Percentiles rank a stretch among this genome's conserved stretches.
These are phyloP conservation scores for Pseudogymnoascus sp. DNA, from an alignment of 2,329 filamentous ascomycete species.

Conservation along the genomic window DNA sequence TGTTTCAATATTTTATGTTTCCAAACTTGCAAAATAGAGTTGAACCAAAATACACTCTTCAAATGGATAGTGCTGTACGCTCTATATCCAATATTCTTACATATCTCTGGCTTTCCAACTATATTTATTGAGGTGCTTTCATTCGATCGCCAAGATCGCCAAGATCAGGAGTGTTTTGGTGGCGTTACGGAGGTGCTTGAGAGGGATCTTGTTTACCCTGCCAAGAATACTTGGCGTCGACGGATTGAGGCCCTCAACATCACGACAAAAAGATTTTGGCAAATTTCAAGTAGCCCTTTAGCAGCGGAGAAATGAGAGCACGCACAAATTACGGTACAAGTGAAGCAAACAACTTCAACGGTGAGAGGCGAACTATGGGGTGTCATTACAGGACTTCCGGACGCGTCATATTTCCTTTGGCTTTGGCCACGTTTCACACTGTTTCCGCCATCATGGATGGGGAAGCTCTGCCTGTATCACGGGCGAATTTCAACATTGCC, in stretches of 20 bases:
- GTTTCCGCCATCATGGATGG: not conserved
- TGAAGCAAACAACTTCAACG: not conserved
- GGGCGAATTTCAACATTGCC: not conserved
- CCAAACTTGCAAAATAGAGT: not conserved
- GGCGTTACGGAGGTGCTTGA: not conserved
- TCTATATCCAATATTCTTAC: not conserved
- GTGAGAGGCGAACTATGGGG: not conserved
- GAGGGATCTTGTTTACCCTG: not conserved
- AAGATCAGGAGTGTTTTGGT: slow-evolving; percentile 1
- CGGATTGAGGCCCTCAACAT: not conserved
- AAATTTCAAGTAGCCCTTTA: no score
- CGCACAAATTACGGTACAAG: not conserved
- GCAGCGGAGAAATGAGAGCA: not conserved
- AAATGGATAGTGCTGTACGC: not conserved
- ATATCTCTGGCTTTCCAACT: no score
- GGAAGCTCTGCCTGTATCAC: not conserved
- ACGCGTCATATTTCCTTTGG: not conserved
- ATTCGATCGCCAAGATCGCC: not conserved
- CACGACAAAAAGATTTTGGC: not conserved
- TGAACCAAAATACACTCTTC: not conserved
- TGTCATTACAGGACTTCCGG: no score
- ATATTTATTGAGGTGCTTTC: not conserved
- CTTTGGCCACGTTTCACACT: not conserved
- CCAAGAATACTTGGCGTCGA: not conserved
- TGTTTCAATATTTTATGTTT: not conserved